phyloP scores from a whole-genome alignment of 2,329 filamentous ascomycete genomes.

The Lasiodiplodia sp. region DNA sequence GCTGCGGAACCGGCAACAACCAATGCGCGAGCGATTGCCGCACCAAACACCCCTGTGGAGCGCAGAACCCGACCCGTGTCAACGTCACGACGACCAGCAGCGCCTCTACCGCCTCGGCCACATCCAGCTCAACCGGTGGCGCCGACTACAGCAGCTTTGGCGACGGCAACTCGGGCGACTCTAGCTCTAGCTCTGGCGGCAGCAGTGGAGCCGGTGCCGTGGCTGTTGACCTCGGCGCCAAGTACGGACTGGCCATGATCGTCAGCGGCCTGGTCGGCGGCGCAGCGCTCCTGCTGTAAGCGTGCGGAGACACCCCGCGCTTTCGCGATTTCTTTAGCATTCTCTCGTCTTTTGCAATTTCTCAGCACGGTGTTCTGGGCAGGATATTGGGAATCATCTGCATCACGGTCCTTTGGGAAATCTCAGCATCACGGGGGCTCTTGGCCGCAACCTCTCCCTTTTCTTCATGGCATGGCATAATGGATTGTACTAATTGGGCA shows the following conservation, averaged over 20 bases:
- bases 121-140: slow-evolving; percentile 33
- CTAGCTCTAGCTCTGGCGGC: slow-evolving; percentile 38
- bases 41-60: slow-evolving; percentile 75
- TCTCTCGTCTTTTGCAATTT: neutral
- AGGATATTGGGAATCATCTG: slow-evolving; percentile 9
- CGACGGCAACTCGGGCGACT: slow-evolving; percentile 42
- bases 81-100: slow-evolving; percentile 63
- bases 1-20: slow-evolving; percentile 62
- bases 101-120: slow-evolving; percentile 51
- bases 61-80: slow-evolving; percentile 65
- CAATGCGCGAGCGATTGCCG: slow-evolving; percentile 68
- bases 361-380: slow-evolving; percentile 16
- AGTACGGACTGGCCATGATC: slow-evolving; percentile 64
- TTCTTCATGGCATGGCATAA: slow-evolving; percentile 13
- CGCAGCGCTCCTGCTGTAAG: slow-evolving; percentile 56
- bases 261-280: slow-evolving; percentile 64
- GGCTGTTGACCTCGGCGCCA: slow-evolving; percentile 60
- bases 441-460: slow-evolving; percentile 7
- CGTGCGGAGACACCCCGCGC: neutral
- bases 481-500: slow-evolving; percentile 14
- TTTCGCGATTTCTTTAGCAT: neutral
- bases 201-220: slow-evolving; percentile 45
- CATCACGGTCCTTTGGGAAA: slow-evolving; percentile 26
- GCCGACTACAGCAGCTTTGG: slow-evolving; percentile 25
- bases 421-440: neutral